phyloP scores from a whole-genome alignment of 1,284 basidiomycete genomes.

The Porogramme epimiltina region DNA sequence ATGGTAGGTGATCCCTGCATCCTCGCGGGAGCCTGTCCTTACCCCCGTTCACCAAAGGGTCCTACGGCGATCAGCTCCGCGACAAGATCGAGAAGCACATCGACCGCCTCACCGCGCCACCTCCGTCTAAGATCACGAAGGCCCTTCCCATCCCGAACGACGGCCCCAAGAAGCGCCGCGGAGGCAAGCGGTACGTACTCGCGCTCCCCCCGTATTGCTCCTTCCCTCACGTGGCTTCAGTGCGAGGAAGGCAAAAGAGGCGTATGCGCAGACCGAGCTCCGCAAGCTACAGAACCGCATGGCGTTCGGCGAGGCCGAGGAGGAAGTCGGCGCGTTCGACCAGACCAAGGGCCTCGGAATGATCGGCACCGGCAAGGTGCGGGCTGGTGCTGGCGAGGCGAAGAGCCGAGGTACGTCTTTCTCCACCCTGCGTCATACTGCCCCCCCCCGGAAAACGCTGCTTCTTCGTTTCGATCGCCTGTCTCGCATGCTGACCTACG shows the following conservation, averaged over 20 bases:
- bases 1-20: slow-evolving; percentile 52
- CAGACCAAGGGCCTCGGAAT: slow-evolving; percentile 97
- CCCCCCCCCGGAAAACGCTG: not conserved
- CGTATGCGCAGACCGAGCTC: slow-evolving; percentile 95
- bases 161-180: slow-evolving; percentile 92
- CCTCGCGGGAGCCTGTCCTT: not conserved
- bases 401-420: slow-evolving; percentile 77
- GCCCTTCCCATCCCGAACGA: slow-evolving; percentile 97
- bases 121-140: slow-evolving; percentile 92
- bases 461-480: not conserved
- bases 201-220: not conserved
- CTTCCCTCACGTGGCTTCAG: slow-evolving; percentile 42
- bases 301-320: slow-evolving; percentile 94
- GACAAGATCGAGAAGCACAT: slow-evolving; percentile 92
- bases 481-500: not conserved
- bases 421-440: not conserved
- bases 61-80: slow-evolving; percentile 79
- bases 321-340: slow-evolving; percentile 95
- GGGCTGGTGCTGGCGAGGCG: slow-evolving; percentile 84
- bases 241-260: slow-evolving; percentile 96
- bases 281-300: slow-evolving; percentile 97
- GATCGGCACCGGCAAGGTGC: slow-evolving; percentile 92
- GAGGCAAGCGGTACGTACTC: slow-evolving; percentile 80
- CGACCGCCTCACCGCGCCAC: slow-evolving; percentile 91
- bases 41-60: slow-evolving; percentile 43